These are phyloP conservation scores for Monilinia vaccinii-corymbosi DNA, from an alignment of 2,329 filamentous ascomycete species.

Conservation along the genomic window DNA sequence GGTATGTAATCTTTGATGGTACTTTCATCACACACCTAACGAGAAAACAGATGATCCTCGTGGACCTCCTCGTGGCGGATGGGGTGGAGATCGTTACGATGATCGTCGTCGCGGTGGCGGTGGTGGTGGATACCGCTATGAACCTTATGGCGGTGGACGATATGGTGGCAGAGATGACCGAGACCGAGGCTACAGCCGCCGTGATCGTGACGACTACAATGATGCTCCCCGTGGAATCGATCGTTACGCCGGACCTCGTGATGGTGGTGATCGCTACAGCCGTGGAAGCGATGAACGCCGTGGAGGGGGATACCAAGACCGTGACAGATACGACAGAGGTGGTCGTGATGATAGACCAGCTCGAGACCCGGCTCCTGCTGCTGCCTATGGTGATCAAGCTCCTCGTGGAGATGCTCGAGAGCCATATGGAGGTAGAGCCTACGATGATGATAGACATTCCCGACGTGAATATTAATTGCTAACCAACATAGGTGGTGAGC, in stretches of 20 bases:
- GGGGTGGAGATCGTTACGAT: slow-evolving; percentile 29
- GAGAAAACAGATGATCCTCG: slow-evolving; percentile 41
- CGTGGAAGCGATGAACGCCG: slow-evolving; percentile 34
- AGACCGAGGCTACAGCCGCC: slow-evolving; percentile 33
- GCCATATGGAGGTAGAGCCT: slow-evolving; percentile 35
- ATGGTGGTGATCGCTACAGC: slow-evolving; percentile 20
- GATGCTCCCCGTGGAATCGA: slow-evolving; percentile 32
- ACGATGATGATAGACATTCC: slow-evolving; percentile 29
- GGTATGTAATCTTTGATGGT: slow-evolving; percentile 52
- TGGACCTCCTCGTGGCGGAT: slow-evolving; percentile 37
- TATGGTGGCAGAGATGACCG: slow-evolving; percentile 36
- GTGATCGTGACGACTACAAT: slow-evolving; percentile 30
- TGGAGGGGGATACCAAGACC: slow-evolving; percentile 38
- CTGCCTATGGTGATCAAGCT: slow-evolving; percentile 35
- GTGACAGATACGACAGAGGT: slow-evolving; percentile 35
- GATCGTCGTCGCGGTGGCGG: slow-evolving; percentile 39
- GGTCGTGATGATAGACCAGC: slow-evolving; percentile 42
- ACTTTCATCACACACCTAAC: slow-evolving; percentile 27
- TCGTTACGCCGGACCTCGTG: slow-evolving; percentile 20
- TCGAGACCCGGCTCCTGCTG: slow-evolving; percentile 33
- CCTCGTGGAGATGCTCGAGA: slow-evolving; percentile 36
- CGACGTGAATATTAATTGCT: slow-evolving; percentile 31
- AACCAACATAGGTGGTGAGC: slow-evolving; percentile 30
- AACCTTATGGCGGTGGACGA: slow-evolving; percentile 22
- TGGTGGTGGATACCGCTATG: slow-evolving; percentile 26